A percentile compares a stretch with the other conserved stretches of the same genome.
These are phyloP conservation scores for Eucalyptus tenuipes DNA, from an alignment of 345 rosid species.

Conservation along the genomic window DNA sequence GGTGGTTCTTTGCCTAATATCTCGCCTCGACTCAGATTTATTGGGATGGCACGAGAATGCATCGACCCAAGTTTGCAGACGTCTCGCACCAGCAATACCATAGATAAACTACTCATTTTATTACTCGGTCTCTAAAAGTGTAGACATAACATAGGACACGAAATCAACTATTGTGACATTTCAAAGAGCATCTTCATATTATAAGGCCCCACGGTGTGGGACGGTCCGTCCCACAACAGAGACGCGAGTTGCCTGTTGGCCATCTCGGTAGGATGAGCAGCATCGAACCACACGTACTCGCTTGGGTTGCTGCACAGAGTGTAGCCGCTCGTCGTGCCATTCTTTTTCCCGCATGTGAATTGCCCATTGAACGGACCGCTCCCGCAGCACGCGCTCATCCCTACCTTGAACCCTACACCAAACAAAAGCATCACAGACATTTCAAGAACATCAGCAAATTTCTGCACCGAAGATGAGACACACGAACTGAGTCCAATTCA, in stretches of 20 bases:
- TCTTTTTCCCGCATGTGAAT: background rate
- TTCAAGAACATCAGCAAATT: background rate
- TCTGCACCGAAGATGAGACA: background rate
- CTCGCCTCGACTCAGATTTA: background rate
- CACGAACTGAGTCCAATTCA: background rate
- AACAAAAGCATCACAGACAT: background rate
- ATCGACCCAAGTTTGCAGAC: background rate
- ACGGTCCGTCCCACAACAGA: background rate
- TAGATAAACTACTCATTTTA: background rate
- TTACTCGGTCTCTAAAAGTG: background rate
- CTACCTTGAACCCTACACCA: background rate
- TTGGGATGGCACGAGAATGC: background rate
- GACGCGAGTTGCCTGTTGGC: background rate
- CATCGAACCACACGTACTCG: conserved; percentile 2
- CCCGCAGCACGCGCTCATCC: background rate
- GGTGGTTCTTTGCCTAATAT: background rate
- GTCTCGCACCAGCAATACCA: background rate
- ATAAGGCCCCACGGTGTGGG: background rate
- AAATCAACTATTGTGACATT: background rate
- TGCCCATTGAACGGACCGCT: background rate
- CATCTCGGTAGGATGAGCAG: background rate
- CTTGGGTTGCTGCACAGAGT: background rate
- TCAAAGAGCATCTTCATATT: background rate
- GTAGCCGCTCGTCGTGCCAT: background rate
- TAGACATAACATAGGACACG: background rate